Percentiles rank a stretch among this genome's conserved stretches.
phyloP scores from a whole-genome alignment of 257 asterid species.

The Solanum tacnaense region DNA sequence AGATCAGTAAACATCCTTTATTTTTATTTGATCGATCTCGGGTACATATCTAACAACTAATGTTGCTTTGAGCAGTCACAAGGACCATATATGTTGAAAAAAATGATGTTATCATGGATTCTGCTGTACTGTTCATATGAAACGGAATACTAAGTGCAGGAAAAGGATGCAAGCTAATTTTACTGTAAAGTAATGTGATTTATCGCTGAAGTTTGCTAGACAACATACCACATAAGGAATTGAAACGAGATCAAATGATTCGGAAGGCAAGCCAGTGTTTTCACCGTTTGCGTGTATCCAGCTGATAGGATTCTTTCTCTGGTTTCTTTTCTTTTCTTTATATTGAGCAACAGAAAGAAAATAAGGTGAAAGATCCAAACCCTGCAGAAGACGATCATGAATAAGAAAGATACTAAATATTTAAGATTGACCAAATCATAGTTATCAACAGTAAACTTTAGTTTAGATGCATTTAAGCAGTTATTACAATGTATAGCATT shows the following conservation, averaged over 20 bases:
- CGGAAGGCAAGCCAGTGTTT: slow-evolving; percentile 75
- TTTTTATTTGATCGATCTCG: not conserved
- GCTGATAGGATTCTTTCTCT: slow-evolving; percentile 25
- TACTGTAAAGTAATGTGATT: not conserved
- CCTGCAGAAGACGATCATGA: slow-evolving; percentile 32
- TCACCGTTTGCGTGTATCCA: slow-evolving; percentile 93
- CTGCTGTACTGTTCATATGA: not conserved
- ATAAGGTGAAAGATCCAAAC: slow-evolving; percentile 84
- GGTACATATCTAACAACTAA: not conserved
- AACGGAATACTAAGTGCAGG: not conserved
- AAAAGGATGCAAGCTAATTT: not conserved
- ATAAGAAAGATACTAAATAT: not conserved
- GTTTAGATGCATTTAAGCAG: not conserved
- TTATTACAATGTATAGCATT: not conserved
- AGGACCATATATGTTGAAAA: not conserved
- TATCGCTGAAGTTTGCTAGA: not conserved
- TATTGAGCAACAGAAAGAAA: slow-evolving; percentile 80
- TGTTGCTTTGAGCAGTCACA: not conserved
- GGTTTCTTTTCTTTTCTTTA: slow-evolving; percentile 46
- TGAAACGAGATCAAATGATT: slow-evolving; percentile 79
- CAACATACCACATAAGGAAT: slow-evolving; percentile 73
- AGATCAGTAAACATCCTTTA: not conserved
- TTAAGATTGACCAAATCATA: not conserved
- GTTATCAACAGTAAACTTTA: not conserved
- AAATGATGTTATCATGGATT: not conserved